Percentiles rank a stretch among this genome's conserved stretches.
Conservation (phyloP, 164 flowering plant genomes). For the Malania oleifera region DNA sequence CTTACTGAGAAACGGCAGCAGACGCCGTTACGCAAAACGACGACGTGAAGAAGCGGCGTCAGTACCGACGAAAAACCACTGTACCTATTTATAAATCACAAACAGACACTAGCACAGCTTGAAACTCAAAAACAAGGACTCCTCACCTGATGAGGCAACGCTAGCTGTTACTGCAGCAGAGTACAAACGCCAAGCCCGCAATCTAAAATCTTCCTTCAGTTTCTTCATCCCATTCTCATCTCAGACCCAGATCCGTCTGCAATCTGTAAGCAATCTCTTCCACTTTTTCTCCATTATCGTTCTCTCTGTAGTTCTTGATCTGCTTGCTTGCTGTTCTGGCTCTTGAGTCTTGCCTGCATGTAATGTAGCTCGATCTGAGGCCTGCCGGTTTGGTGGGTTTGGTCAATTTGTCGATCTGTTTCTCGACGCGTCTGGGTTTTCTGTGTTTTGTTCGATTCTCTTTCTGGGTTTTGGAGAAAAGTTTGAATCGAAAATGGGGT, state of each 20-base stretch:
- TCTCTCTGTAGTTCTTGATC: not conserved
- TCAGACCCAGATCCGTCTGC: constrained; percentile 14
- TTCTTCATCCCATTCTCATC: no score
- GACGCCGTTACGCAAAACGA: no score
- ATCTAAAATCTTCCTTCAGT: no score
- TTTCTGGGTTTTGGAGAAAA: not conserved
- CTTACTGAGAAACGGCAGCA: no score
- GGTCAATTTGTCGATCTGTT: no score
- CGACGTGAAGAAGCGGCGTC: constrained; percentile 19
- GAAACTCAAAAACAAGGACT: no score
- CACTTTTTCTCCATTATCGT: not conserved
- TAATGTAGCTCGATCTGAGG: no score
- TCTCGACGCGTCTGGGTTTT: not conserved
- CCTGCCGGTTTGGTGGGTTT: no score
- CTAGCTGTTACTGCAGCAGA: not conserved
- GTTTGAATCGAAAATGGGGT: no score
- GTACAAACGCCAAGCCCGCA: no score
- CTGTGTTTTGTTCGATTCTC: not conserved
- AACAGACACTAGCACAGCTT: not conserved
- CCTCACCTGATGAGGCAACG: constrained; percentile 8
- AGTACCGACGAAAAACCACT: constrained; percentile 23
- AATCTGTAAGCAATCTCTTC: constrained; percentile 14
- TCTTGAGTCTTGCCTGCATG: no score
- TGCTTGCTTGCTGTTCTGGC: not conserved
- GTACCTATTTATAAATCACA: constrained; percentile 1